Base-by-base conservation (phyloP, 371 early-diverging fungal species). In the Nematocida displodere region DNA sequence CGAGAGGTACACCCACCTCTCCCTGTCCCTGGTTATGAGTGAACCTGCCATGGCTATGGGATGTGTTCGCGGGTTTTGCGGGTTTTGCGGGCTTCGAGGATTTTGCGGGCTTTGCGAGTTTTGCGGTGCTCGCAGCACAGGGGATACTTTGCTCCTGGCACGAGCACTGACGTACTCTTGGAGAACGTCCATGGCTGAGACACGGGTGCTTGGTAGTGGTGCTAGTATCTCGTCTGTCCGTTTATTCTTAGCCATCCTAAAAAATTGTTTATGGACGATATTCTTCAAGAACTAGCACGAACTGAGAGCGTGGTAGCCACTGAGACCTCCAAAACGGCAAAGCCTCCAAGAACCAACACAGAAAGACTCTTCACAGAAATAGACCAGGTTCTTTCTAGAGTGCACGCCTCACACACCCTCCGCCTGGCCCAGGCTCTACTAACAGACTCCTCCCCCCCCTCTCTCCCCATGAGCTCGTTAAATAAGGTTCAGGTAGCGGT, bases 1-100 rank as follows among this genome's bases (percentile, higher is more conserved):
- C 36, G 55, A 33, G 11, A 66, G 39, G 54, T 54, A 66, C 34
- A 2, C 22, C 53, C 66, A 66, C 31, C 36, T 22, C 22, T 28
- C 20, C 26, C 34, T 53, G 44, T 66, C 34, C 31, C 66, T 53
- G 22, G 5, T 15, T 1, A 66, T 22, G 13, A 53, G 11, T 28
- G 11, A n/a, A n/a, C n/a, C n/a, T n/a, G n/a, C n/a, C n/a, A n/a
- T n/a, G n/a, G n/a, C n/a, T n/a, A n/a, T n/a, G n/a, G n/a, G n/a
- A n/a, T n/a, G n/a, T n/a, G n/a, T n/a, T n/a, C n/a, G n/a, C n/a
- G n/a, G n/a, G n/a, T n/a, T n/a, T n/a, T n/a, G n/a, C n/a, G n/a
- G n/a, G n/a, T n/a, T n/a, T n/a, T n/a, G n/a, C n/a, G n/a, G n/a
- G n/a, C n/a, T n/a, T n/a, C n/a, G n/a, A n/a, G n/a, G n/a, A n/a